These are phyloP conservation scores for Nyctanthes arbortristis DNA, from an alignment of 257 asterid species.

Conservation along the genomic window DNA sequence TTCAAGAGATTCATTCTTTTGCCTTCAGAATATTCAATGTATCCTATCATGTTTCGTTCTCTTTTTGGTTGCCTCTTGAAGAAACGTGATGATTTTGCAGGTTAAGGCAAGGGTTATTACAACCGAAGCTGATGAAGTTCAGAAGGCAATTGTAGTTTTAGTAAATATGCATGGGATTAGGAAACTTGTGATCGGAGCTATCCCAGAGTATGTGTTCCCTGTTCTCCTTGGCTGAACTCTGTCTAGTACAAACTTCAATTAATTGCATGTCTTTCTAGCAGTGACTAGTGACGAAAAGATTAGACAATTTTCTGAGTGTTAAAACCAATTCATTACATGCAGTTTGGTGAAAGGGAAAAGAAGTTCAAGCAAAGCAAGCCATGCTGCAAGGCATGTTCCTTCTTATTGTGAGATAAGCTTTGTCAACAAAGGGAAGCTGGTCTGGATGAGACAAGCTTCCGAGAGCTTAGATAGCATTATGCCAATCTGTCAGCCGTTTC, in stretches of 20 bases:
- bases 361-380: constrained; percentile 67
- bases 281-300: background rate
- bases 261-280: background rate
- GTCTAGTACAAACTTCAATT: constrained; percentile 2
- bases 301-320: background rate
- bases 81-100: constrained; percentile 39
- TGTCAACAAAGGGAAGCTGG: constrained; percentile 66
- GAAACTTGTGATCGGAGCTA: constrained; percentile 78
- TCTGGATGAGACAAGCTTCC: constrained; percentile 63
- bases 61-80: constrained; percentile 5
- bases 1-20: too few relatives aligned
- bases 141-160: constrained; percentile 65
- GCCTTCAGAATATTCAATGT: too few relatives aligned
- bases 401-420: constrained; percentile 75
- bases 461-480: constrained; percentile 33
- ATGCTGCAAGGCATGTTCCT: constrained; percentile 60
- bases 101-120: constrained; percentile 60
- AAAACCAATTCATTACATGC: constrained; percentile 26
- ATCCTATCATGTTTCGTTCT: background rate
- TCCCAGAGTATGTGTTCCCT: constrained; percentile 61
- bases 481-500: constrained; percentile 29
- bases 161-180: constrained; percentile 46
- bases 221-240: constrained; percentile 16
- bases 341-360: constrained; percentile 67
- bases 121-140: constrained; percentile 61